Conservation (phyloP, 108 stramenopile genomes). For the Epipyxis sp. region DNA sequence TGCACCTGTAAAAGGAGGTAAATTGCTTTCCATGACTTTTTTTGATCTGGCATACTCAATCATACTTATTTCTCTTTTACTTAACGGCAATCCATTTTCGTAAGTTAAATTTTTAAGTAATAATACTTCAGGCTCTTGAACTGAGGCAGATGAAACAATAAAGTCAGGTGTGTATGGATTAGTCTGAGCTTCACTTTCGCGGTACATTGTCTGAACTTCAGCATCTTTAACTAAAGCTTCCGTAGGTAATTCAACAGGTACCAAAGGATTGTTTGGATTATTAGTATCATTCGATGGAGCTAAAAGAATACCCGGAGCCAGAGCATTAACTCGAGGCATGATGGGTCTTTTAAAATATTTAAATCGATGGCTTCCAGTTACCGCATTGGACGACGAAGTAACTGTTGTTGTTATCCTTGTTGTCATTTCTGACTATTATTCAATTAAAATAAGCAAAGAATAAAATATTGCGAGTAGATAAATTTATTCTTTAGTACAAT, state of each 20-base stretch:
- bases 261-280: conserved; percentile 42
- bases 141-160: conserved; percentile 42
- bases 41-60: conserved; percentile 56
- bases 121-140: conserved; percentile 58
- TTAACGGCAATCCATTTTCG: conserved; percentile 48
- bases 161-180: conserved; percentile 58
- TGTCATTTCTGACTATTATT: too few relatives aligned
- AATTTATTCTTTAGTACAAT: too few relatives aligned
- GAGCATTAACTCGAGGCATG: conserved; percentile 53
- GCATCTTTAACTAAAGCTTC: conserved; percentile 43
- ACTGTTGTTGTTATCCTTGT: too few relatives aligned
- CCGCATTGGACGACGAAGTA: too few relatives aligned
- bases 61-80: conserved; percentile 52
- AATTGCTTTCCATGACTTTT: conserved; percentile 41
- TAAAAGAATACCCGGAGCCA: conserved; percentile 56
- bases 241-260: conserved; percentile 33
- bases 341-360: conserved; percentile 59
- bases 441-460: too few relatives aligned
- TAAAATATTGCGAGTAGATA: too few relatives aligned
- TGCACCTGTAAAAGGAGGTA: conserved; percentile 65
- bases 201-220: conserved; percentile 55
- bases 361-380: conserved; percentile 44
- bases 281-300: conserved; percentile 49
- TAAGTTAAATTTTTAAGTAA: conserved; percentile 46
- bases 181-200: conserved; percentile 65